phyloP scores from a whole-genome alignment of 2,329 filamentous ascomycete genomes.

The Exophiala sideris region DNA sequence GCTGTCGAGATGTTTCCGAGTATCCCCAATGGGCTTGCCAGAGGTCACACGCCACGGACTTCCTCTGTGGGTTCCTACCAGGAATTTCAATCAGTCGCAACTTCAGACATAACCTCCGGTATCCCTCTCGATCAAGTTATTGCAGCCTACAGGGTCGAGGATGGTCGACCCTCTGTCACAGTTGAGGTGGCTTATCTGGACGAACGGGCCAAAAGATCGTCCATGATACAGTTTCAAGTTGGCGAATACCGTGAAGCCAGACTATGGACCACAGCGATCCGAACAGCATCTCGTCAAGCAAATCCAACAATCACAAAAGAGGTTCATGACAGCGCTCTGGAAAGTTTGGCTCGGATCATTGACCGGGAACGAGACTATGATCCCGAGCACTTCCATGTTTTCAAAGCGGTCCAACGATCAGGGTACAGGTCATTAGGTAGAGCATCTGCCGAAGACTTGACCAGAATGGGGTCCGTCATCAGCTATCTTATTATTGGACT shows the following conservation, averaged over 20 bases:
- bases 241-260: slow-evolving; percentile 63
- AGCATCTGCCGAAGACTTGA: slow-evolving; percentile 63
- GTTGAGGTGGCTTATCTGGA: slow-evolving; percentile 67
- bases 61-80: slow-evolving; percentile 61
- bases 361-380: slow-evolving; percentile 68
- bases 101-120: slow-evolving; percentile 52
- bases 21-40: slow-evolving; percentile 42
- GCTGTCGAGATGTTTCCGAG: slow-evolving; percentile 61
- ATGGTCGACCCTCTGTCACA: slow-evolving; percentile 63
- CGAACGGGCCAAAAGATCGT: slow-evolving; percentile 59
- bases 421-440: slow-evolving; percentile 53
- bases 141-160: slow-evolving; percentile 64
- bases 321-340: slow-evolving; percentile 55
- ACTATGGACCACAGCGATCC: slow-evolving; percentile 62
- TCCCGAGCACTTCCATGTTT: slow-evolving; percentile 63
- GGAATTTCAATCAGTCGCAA: slow-evolving; percentile 57
- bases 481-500: slow-evolving; percentile 68
- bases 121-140: slow-evolving; percentile 65
- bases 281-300: slow-evolving; percentile 48
- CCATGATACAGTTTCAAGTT: slow-evolving; percentile 63
- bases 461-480: slow-evolving; percentile 61
- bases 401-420: slow-evolving; percentile 65
- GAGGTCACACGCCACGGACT: slow-evolving; percentile 51
- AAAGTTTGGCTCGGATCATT: slow-evolving; percentile 60
- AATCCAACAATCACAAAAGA: slow-evolving; percentile 34